Conservation (phyloP, 2,329 filamentous ascomycete genomes). For the Sclerotinia spermophila region DNA sequence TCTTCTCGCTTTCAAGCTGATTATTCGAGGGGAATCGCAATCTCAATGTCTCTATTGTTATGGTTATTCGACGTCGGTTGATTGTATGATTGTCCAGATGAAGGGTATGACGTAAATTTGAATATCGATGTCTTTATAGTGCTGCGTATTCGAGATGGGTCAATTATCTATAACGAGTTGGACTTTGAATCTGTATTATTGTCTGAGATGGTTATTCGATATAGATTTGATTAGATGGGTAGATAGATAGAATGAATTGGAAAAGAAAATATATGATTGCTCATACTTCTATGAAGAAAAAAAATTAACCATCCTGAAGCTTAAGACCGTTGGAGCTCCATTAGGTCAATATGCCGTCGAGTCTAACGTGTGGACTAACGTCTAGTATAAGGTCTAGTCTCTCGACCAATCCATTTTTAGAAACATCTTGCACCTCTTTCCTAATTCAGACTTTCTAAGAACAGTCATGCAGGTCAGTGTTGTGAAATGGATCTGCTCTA, state of each 20-base stretch:
- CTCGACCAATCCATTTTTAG: background rate
- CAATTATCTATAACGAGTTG: background rate
- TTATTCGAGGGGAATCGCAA: background rate
- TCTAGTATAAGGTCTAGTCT: background rate
- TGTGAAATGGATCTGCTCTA: no score
- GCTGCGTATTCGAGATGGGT: background rate
- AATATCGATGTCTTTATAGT: background rate
- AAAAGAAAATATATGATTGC: background rate
- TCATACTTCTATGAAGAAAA: no score
- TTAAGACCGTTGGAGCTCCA: background rate
- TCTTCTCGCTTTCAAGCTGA: background rate
- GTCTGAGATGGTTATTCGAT: background rate
- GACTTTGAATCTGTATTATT: background rate
- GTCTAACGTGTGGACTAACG: background rate
- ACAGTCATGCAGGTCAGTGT: no score
- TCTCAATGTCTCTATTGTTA: background rate
- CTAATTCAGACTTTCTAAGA: no score
- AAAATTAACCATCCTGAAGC: no score
- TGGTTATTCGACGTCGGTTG: background rate
- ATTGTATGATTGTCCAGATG: no score
- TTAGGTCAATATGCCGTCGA: no score
- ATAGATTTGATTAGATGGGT: background rate
- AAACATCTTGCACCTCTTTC: no score
- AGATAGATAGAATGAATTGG: background rate
- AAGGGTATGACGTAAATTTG: background rate